phyloP scores from a whole-genome alignment of 305 asterid genomes.

The Fraxinus sp. region DNA sequence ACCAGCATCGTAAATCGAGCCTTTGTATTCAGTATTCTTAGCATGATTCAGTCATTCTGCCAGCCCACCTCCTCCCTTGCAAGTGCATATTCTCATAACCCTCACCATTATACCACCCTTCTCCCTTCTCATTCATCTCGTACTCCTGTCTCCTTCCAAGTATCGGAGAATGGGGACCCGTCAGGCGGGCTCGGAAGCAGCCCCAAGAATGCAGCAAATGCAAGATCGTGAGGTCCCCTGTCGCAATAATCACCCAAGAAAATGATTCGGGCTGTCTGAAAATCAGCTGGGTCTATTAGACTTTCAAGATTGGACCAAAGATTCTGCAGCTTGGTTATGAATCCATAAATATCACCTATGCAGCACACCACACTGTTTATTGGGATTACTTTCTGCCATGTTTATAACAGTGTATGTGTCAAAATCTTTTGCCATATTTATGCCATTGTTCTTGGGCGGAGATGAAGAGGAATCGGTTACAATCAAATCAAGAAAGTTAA shows the following conservation, averaged over 20 bases:
- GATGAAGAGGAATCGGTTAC: neutral
- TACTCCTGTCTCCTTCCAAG: slow-evolving; percentile 93
- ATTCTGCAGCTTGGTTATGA: slow-evolving; percentile 57
- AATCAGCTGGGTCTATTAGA: slow-evolving; percentile 48
- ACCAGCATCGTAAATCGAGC: slow-evolving; percentile 77
- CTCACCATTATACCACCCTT: slow-evolving; percentile 82
- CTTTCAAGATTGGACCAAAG: slow-evolving; percentile 76
- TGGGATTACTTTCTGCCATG: slow-evolving; percentile 29
- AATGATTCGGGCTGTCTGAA: slow-evolving; percentile 56
- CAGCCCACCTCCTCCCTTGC: slow-evolving; percentile 94
- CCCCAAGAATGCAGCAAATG: slow-evolving; percentile 75
- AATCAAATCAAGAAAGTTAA: neutral
- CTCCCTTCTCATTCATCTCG: slow-evolving; percentile 70
- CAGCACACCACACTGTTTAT: slow-evolving; percentile 56
- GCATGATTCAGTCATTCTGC: slow-evolving; percentile 61
- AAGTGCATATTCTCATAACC: slow-evolving; percentile 79
- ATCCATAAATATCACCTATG: slow-evolving; percentile 82
- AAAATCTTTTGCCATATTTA: slow-evolving; percentile 51
- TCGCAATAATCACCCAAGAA: slow-evolving; percentile 94
- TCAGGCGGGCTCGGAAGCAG: slow-evolving; percentile 66
- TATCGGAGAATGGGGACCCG: slow-evolving; percentile 63
- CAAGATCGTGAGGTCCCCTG: slow-evolving; percentile 67
- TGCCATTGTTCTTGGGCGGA: slow-evolving; percentile 19
- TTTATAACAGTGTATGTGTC: neutral
- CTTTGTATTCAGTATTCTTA: slow-evolving; percentile 62